phyloP scores from a whole-genome alignment of 805 yeast genomes.

The Yarrowia sp. region DNA sequence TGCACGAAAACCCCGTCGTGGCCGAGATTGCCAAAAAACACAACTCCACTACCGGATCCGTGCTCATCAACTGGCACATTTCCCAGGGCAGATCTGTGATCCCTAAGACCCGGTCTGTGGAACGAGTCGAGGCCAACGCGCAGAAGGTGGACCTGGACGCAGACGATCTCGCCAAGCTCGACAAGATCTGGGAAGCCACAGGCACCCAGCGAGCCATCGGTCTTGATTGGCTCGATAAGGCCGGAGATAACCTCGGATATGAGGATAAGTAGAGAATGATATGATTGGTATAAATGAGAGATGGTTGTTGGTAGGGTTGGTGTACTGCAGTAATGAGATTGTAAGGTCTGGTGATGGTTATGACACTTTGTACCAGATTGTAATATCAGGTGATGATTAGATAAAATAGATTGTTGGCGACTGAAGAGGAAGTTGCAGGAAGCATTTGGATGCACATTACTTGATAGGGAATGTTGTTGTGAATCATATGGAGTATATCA shows the following conservation, averaged over 20 bases:
- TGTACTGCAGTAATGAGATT: too few species aligned
- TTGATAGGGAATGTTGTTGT: too few species aligned
- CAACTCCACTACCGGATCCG: constrained; percentile 37
- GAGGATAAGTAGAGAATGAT: background rate
- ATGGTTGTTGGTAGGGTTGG: too few species aligned
- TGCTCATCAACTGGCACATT: constrained; percentile 38
- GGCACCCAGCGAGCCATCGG: constrained; percentile 17
- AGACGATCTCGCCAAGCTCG: constrained; percentile 42
- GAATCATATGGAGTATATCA: too few species aligned
- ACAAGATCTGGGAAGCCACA: background rate
- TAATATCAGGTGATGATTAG: too few species aligned
- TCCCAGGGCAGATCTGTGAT: constrained; percentile 57
- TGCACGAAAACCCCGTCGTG: constrained; percentile 49
- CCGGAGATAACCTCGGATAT: constrained; percentile 14
- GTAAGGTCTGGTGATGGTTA: too few species aligned
- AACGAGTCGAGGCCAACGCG: constrained; percentile 50
- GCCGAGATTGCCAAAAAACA: constrained; percentile 57
- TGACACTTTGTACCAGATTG: too few species aligned
- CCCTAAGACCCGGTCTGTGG: constrained; percentile 67
- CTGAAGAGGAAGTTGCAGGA: too few species aligned
- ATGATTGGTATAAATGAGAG: background rate
- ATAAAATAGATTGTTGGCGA: too few species aligned
- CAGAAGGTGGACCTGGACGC: constrained; percentile 42
- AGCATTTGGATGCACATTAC: too few species aligned
- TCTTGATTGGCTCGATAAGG: background rate